These are phyloP conservation scores for Mucor plumbeus DNA, from an alignment of 371 early-diverging fungal species.

Conservation along the genomic window DNA sequence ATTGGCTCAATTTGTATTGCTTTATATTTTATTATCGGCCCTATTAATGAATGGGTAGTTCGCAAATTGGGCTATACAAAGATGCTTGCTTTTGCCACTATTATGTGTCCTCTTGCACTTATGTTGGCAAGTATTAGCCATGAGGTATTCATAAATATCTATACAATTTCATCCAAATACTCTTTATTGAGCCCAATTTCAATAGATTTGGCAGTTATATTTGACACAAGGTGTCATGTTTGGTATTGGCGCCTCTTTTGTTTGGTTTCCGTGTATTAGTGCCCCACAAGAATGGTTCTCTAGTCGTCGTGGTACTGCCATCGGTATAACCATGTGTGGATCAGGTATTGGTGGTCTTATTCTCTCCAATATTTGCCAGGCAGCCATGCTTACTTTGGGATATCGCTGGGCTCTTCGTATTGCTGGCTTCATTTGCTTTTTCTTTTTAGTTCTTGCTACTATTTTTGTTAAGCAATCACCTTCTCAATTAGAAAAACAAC, in stretches of 20 bases:
- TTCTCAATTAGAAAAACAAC: conserved; percentile 32
- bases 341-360: conserved; percentile 73
- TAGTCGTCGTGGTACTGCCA: conserved; percentile 69
- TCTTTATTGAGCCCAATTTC: not conserved
- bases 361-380: conserved; percentile 62
- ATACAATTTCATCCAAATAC: not conserved
- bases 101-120: conserved; percentile 60
- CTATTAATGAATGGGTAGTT: conserved; percentile 51
- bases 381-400: conserved; percentile 54
- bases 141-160: conserved; percentile 25
- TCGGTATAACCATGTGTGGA: conserved; percentile 73
- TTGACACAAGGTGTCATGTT: conserved; percentile 75
- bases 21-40: conserved; percentile 44
- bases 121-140: conserved; percentile 65
- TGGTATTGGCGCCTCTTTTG: conserved; percentile 70
- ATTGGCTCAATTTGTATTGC: conserved; percentile 48
- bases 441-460: conserved; percentile 48
- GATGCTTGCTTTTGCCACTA: conserved; percentile 53
- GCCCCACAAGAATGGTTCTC: conserved; percentile 77
- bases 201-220: conserved; percentile 66
- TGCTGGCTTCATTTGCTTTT: conserved; percentile 60
- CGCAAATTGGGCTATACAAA: conserved; percentile 58
- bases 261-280: conserved; percentile 72
- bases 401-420: conserved; percentile 72
- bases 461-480: conserved; percentile 52